These are phyloP conservation scores for Paecilomyces sp. DNA, from an alignment of 2,329 filamentous ascomycete genomes.

Conservation along the genomic window DNA sequence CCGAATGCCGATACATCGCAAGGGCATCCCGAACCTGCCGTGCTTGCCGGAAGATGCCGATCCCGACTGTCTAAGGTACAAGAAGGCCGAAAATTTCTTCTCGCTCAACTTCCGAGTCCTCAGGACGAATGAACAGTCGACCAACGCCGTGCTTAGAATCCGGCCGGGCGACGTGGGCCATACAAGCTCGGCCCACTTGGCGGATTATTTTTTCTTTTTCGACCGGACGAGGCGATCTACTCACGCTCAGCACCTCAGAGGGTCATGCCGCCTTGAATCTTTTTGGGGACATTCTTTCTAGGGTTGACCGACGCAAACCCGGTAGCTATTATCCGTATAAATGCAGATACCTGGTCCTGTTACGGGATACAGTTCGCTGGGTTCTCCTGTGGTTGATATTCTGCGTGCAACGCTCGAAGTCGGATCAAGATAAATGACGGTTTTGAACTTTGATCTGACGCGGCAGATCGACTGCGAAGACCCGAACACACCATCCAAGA, in stretches of 20 bases:
- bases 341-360: no score
- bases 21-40: neutral
- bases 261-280: no score
- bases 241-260: no score
- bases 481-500: neutral
- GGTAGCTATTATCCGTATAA: no score
- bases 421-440: neutral
- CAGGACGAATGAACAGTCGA: neutral
- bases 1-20: neutral
- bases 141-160: neutral
- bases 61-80: neutral
- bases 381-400: neutral
- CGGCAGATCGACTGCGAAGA: neutral
- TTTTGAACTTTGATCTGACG: neutral
- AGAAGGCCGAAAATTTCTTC: neutral
- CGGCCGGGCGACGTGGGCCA: neutral
- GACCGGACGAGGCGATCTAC: neutral
- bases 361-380: no score
- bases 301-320: no score
- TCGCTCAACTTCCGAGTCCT: neutral
- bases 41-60: neutral
- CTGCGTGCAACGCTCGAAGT: neutral
- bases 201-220: neutral
- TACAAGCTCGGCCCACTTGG: neutral
- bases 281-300: no score